phyloP scores from a whole-genome alignment of 495 filamentous ascomycete genomes.

The Aspergillus bertholletiae region DNA sequence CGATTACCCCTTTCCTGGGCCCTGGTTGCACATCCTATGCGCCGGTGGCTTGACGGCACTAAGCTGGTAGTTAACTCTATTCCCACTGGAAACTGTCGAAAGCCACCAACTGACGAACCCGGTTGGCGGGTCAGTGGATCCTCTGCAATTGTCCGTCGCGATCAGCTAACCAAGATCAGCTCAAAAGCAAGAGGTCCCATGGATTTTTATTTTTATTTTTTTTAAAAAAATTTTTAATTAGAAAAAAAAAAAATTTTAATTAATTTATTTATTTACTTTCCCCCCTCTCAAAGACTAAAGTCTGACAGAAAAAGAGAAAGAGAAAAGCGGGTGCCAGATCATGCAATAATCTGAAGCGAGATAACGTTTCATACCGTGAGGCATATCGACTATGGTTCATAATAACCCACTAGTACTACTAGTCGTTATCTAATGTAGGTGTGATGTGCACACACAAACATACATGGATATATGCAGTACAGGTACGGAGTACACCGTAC shows the following conservation, averaged over 20 bases:
- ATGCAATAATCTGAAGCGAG: neutral
- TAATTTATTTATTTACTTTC: no score
- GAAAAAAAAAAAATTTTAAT: neutral
- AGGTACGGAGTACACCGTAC: no score
- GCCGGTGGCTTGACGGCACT: conserved; percentile 9
- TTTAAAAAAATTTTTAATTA: neutral
- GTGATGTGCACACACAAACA: no score
- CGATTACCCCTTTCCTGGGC: neutral
- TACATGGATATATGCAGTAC: no score
- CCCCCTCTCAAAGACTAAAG: no score
- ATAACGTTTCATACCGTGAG: no score
- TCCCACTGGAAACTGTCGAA: neutral
- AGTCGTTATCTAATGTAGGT: no score
- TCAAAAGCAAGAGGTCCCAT: neutral
- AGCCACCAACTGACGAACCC: conserved; percentile 14
- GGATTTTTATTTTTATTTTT: no score
- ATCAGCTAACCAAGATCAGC: conserved; percentile 17
- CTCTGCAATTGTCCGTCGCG: conserved; percentile 17
- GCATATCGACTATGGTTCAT: no score
- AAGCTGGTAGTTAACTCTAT: conserved; percentile 2
- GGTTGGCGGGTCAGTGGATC: conserved; percentile 20
- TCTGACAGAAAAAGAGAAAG: neutral
- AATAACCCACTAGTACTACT: no score
- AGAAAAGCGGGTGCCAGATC: neutral
- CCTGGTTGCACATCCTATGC: neutral